Conservation (phyloP, 345 rosid species). For the Salix suchowensis region DNA sequence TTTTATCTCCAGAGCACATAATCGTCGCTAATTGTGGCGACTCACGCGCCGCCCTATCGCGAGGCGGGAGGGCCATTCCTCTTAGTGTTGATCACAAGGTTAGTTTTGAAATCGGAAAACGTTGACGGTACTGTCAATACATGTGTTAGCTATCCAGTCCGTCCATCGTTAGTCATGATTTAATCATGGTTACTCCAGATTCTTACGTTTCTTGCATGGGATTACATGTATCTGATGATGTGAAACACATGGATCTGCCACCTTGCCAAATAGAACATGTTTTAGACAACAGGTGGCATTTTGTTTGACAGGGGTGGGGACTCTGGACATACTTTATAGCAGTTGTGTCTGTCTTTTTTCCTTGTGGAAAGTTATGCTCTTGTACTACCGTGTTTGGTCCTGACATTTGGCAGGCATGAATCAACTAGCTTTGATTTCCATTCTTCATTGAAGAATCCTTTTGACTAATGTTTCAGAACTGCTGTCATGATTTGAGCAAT, state of each 20-base stretch:
- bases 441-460: background rate
- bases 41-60: constrained; percentile 65
- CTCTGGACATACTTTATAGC: background rate
- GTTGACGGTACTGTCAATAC: background rate
- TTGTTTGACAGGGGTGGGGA: background rate
- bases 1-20: constrained; percentile 34
- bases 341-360: background rate
- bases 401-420: background rate
- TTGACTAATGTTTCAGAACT: background rate
- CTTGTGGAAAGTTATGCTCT: background rate
- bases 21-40: constrained; percentile 62
- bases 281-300: background rate
- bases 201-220: background rate
- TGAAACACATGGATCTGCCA: background rate
- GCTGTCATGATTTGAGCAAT: background rate
- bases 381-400: too few relatives aligned
- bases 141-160: background rate
- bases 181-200: background rate
- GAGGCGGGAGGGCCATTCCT: constrained; percentile 42
- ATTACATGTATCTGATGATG: background rate
- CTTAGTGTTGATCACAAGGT: constrained; percentile 61
- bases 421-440: background rate
- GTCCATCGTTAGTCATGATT: background rate
- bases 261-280: background rate
- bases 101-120: constrained; percentile 7